Base-by-base conservation (phyloP, 1,284 basidiomycete genomes). In the Xanthoconium separans region DNA sequence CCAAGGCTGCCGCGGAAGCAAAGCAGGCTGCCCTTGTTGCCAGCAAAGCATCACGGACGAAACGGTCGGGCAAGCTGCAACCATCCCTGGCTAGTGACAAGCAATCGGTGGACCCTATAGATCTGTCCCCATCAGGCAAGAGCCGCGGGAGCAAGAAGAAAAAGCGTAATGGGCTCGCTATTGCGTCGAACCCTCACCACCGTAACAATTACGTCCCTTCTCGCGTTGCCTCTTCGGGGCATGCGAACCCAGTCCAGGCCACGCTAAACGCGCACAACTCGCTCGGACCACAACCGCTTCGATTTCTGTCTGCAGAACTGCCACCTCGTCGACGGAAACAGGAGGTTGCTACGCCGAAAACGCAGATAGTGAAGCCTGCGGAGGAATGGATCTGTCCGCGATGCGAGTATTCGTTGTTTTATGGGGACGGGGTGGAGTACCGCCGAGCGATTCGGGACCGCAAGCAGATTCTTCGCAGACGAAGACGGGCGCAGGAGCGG, bases 341-440 rank as follows among this genome's bases (percentile, higher is more conserved):
- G 61, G 59, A 57, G 42, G 50, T 58, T 11, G 56, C 51, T 29
- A 55, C 70, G 20, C 69, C 67, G 9, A 68, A 60, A 50, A 49
- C 75, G 45, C 75, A 76, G 61, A 69, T 85, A 53, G 79, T 78
- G 53, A 77, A 82, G 65, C 84, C 87, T 9, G 79, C 76, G 50
- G 91, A 92, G 33, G 93, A 95, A 68, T 95, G 91, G 86, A 87
- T 95, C 58, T 95, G 93, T 67, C 82, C 87, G 59, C 88, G 89
- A 64, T 95, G 93, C 75, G 92, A 95, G 72, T 92, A 92, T 68
- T 78, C 83, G 59, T 70, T 95, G 54, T 93, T 93, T 68, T 95
- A 90, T 67, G 88, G 90, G 11, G 89, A 89, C 55, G 84, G 87
- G 27, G 60, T 66, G 48, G 80, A 79, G 56, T 87, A 83, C 67